phyloP scores from a whole-genome alignment of 1,284 basidiomycete species.

The Tylopilus orsonianus region DNA sequence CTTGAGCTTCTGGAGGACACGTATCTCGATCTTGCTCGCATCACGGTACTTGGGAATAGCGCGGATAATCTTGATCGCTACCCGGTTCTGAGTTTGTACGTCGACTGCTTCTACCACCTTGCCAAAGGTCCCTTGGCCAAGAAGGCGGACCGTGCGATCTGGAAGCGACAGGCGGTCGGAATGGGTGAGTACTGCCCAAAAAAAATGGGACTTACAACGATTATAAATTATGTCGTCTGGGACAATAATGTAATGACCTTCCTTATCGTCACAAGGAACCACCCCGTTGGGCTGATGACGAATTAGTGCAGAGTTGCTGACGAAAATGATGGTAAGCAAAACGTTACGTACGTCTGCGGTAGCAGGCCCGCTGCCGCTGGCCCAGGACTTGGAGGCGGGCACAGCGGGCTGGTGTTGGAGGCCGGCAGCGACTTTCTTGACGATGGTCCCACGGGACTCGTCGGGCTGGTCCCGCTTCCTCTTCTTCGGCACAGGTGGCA shows the following conservation, averaged over 20 bases:
- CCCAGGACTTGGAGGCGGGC: constrained; percentile 58
- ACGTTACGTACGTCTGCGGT: constrained; percentile 59
- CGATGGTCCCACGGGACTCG: constrained; percentile 60
- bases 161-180: constrained; percentile 23
- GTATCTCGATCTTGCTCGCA: constrained; percentile 97
- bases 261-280: constrained; percentile 86
- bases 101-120: constrained; percentile 97
- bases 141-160: constrained; percentile 88
- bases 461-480: constrained; percentile 71
- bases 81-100: constrained; percentile 71
- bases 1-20: constrained; percentile 90
- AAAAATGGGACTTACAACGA: constrained; percentile 62
- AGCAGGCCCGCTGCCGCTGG: constrained; percentile 56
- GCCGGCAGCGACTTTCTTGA: constrained; percentile 57
- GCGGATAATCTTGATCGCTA: constrained; percentile 99
- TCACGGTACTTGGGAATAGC: constrained; percentile 97
- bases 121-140: constrained; percentile 98
- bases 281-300: constrained; percentile 53
- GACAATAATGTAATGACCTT: constrained; percentile 92
- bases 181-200: neutral
- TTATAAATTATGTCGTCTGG: constrained; percentile 84
- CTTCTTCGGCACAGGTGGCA: constrained; percentile 71
- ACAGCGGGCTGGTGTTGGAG: constrained; percentile 48
- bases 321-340: constrained; percentile 20
- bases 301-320: constrained; percentile 23